Evolutionary conservation across 2,329 filamentous ascomycete genomes (phyloP).

Genomic region (Penicillium sp.): DNA sequence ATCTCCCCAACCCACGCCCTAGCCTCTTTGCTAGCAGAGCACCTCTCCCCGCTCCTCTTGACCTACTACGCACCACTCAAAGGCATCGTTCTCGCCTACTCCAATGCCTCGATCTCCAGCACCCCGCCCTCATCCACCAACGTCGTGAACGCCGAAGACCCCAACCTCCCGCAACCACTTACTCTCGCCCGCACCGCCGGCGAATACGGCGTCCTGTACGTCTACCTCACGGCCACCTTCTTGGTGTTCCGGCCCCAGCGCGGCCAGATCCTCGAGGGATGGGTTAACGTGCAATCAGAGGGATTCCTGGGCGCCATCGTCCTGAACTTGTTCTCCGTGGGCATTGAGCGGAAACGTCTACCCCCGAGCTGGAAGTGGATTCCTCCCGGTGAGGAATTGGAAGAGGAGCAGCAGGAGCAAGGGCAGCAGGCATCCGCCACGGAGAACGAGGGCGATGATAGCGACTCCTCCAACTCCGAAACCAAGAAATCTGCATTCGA

Average conservation of each 20-base stretch:
- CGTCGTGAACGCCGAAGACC: too few species aligned
- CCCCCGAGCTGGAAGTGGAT: conserved; percentile 75
- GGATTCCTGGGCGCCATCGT: conserved; percentile 82
- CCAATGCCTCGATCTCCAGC: conserved; percentile 37
- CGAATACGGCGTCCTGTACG: conserved; percentile 78
- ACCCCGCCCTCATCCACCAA: conserved; percentile 29
- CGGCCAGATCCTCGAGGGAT: conserved; percentile 68
- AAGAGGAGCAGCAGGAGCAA: too few species aligned
- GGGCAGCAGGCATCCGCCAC: too few species aligned
- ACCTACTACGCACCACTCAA: conserved; percentile 54
- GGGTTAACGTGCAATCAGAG: conserved; percentile 75
- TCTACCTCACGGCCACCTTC: conserved; percentile 82
- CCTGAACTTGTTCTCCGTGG: conserved; percentile 85
- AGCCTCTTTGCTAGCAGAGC: conserved; percentile 51
- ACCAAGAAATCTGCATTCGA: too few species aligned
- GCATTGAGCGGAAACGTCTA: conserved; percentile 66
- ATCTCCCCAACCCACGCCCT: conserved; percentile 46
- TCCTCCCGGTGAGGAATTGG: conserved; percentile 47
- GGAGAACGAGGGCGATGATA: too few species aligned
- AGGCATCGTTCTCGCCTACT: conserved; percentile 51
- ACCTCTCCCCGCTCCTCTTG: conserved; percentile 54
- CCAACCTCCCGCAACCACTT: conserved; percentile 32
- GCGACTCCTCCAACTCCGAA: too few species aligned
- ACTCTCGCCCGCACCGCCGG: conserved; percentile 47
- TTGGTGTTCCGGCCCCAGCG: conserved; percentile 69